Evolutionary conservation across 176 grass and related monocot species (phyloP).

Genomic region (Tillandsia leiboldiana): DNA sequence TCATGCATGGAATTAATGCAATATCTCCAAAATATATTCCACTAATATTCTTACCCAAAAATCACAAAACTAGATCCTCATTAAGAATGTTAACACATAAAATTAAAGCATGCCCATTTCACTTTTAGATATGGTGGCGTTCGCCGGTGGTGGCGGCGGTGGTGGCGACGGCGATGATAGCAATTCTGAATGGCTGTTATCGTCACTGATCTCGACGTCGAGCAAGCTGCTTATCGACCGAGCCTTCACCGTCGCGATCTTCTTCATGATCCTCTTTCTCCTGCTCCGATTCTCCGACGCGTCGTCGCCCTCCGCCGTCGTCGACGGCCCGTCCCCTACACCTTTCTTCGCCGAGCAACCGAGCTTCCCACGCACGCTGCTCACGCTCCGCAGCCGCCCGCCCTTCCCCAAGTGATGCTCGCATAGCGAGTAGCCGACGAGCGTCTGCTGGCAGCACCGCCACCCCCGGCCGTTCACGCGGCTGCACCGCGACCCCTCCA

Average conservation of each 20-base stretch:
- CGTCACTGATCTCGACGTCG: slow-evolving; percentile 9
- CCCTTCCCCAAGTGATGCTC: slow-evolving; percentile 22
- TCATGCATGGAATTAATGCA: too few species aligned
- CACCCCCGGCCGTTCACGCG: slow-evolving; percentile 17
- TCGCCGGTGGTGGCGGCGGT: too few species aligned
- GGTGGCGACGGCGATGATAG: too few species aligned
- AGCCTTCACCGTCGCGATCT: slow-evolving; percentile 25
- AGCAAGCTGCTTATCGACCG: slow-evolving; percentile 36
- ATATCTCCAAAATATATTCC: too few species aligned
- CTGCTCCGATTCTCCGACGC: neutral
- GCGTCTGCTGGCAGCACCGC: slow-evolving; percentile 23
- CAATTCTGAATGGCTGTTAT: neutral
- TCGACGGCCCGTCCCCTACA: neutral
- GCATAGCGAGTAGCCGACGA: slow-evolving; percentile 17
- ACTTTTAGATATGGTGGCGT: too few species aligned
- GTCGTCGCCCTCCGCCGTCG: neutral
- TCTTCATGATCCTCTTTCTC: slow-evolving; percentile 12
- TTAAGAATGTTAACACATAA: too few species aligned
- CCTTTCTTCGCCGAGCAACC: slow-evolving; percentile 5
- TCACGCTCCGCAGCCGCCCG: slow-evolving; percentile 17
- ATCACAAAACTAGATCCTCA: too few species aligned
- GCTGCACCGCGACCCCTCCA: slow-evolving; percentile 23
- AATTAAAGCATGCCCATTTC: too few species aligned
- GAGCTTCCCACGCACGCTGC: slow-evolving; percentile 22
- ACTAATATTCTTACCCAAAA: too few species aligned